These are phyloP conservation scores for Bacidia rubella DNA, from an alignment of 495 filamentous ascomycete species.

Conservation along the genomic window DNA sequence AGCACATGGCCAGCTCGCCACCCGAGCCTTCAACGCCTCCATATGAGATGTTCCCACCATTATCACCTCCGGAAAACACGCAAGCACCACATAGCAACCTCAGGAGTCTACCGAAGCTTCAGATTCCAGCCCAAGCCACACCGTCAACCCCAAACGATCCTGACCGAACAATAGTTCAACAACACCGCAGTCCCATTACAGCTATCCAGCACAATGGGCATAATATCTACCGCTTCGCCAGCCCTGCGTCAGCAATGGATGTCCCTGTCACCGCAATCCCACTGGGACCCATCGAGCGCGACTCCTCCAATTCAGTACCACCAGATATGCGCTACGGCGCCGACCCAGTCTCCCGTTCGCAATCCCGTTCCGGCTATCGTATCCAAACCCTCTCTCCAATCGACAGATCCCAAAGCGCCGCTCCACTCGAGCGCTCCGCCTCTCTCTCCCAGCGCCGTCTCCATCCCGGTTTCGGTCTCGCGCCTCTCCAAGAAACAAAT, in stretches of 20 bases:
- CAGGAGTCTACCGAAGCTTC: conserved; percentile 42
- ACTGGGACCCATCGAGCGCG: conserved; percentile 53
- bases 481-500: conserved; percentile 19
- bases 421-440: conserved; percentile 13
- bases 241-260: conserved; percentile 81
- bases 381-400: conserved; percentile 20
- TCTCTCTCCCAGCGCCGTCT: conserved; percentile 12
- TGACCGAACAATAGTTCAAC: conserved; percentile 20
- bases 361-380: conserved; percentile 20
- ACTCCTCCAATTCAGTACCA: conserved; percentile 75
- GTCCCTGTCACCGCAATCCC: conserved; percentile 68
- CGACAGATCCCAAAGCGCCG: conserved; percentile 18
- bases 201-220: conserved; percentile 17
- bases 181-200: conserved; percentile 15
- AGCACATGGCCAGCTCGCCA: conserved; percentile 39
- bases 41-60: conserved; percentile 34
- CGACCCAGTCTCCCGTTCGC: conserved; percentile 11
- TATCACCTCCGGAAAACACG: conserved; percentile 30
- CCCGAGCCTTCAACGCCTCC: conserved; percentile 31
- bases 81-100: conserved; percentile 30
- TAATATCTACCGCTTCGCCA: conserved; percentile 55
- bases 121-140: conserved; percentile 36
- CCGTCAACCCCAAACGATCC: conserved; percentile 34
- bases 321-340: conserved; percentile 63
- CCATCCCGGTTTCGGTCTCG: conserved; percentile 22